Percentiles rank a stretch among this genome's conserved stretches.
Evolutionary conservation across 306 rosid species (phyloP).

Genomic region (Trifolium repens): DNA sequence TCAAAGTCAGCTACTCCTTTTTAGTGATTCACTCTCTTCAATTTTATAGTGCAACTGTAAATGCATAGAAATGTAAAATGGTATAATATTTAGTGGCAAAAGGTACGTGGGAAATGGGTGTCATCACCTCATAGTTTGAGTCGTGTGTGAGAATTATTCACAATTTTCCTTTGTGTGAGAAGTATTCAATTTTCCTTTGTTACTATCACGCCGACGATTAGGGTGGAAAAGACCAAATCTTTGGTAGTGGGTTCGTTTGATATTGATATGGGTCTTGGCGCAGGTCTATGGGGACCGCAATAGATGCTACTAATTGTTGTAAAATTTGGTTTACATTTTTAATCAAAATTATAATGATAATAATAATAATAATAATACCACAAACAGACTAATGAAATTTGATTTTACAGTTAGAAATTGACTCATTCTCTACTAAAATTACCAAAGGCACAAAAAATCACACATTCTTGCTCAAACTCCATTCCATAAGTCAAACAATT

Average conservation of each 20-base stretch:
- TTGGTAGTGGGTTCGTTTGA: neutral
- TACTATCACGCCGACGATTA: neutral
- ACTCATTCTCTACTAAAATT: neutral
- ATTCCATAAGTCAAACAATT: constrained; percentile 3
- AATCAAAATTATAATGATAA: neutral
- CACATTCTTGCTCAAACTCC: neutral
- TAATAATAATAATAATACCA: too few relatives aligned
- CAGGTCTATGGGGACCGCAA: neutral
- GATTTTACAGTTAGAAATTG: too few relatives aligned
- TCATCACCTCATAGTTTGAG: neutral
- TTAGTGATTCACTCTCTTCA: neutral
- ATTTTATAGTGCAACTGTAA: neutral
- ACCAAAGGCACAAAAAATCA: neutral
- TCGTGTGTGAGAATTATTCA: neutral
- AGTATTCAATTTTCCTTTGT: neutral
- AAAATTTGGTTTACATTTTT: neutral
- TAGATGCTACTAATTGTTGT: neutral
- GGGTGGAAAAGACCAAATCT: neutral
- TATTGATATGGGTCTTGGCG: neutral
- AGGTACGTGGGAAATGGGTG: neutral
- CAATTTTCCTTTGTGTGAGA: neutral
- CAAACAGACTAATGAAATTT: too few relatives aligned
- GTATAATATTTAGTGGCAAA: neutral
- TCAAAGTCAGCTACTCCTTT: neutral
- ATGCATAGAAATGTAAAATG: neutral